A percentile compares a stretch with the other conserved stretches of the same genome.
These are phyloP conservation scores for Fragaria vesca DNA, from an alignment of 306 rosid genomes.

Conservation along the genomic window DNA sequence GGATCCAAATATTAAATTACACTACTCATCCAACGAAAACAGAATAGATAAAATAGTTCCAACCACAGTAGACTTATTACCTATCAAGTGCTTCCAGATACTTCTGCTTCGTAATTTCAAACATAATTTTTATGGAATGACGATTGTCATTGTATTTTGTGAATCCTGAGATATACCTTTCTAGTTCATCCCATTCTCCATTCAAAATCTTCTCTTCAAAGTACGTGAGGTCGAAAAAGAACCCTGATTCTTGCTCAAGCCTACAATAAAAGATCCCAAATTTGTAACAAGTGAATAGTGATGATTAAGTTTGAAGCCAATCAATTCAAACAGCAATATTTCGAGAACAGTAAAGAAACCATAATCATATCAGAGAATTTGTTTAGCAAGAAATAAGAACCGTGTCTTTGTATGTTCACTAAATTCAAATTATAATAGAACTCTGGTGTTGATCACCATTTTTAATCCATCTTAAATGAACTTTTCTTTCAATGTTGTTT, in stretches of 20 bases:
- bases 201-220: constrained; percentile 84
- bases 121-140: constrained; percentile 87
- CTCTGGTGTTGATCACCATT: not conserved
- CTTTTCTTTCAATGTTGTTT: not conserved
- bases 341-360: not conserved
- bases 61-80: constrained; percentile 37
- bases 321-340: not conserved
- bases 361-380: not conserved
- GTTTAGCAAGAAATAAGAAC: constrained; percentile 1
- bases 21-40: constrained; percentile 12
- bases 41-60: constrained; percentile 9
- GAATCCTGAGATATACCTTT: constrained; percentile 77
- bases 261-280: constrained; percentile 26
- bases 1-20: constrained; percentile 13
- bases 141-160: constrained; percentile 88
- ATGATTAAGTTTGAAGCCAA: not conserved
- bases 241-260: constrained; percentile 90
- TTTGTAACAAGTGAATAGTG: not conserved
- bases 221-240: constrained; percentile 87
- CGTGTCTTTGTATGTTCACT: not conserved
- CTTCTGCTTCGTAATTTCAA: constrained; percentile 88
- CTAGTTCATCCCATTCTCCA: constrained; percentile 95
- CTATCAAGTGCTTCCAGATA: constrained; percentile 94
- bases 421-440: not conserved
- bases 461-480: not conserved